Conservation (phyloP, 176 grass and related monocot genomes). For the Aechmea fasciata region DNA sequence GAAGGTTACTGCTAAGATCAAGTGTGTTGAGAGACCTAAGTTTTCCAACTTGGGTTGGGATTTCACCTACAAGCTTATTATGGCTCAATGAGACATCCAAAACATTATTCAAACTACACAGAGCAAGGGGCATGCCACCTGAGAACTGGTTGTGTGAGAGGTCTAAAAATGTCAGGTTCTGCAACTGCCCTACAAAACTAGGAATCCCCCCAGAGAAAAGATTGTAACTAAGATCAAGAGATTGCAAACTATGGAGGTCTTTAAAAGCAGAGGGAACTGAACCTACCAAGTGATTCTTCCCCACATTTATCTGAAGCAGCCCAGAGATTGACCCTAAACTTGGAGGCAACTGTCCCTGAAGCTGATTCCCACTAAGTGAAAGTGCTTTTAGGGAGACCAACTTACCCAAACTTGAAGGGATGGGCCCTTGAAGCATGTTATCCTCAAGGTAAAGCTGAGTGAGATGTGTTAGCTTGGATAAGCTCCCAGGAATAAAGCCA, state of each 20-base stretch:
- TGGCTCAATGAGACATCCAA: conserved; percentile 37
- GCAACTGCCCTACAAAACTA: conserved; percentile 41
- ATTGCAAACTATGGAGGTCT: conserved; percentile 36
- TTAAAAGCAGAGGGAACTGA: conserved; percentile 34
- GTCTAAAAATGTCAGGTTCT: conserved; percentile 44
- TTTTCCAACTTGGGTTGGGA: conserved; percentile 40
- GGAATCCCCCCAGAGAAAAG: conserved; percentile 41
- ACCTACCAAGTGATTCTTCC: conserved; percentile 42
- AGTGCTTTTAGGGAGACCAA: conserved; percentile 38
- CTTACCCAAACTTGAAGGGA: conserved; percentile 34
- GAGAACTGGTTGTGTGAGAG: conserved; percentile 68
- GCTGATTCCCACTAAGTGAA: conserved; percentile 47
- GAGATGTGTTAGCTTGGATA: conserved; percentile 47
- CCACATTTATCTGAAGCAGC: conserved; percentile 65
- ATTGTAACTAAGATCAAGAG: conserved; percentile 55
- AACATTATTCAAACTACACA: conserved; percentile 29
- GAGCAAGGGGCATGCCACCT: conserved; percentile 51
- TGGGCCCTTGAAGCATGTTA: conserved; percentile 38
- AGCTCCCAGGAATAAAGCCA: conserved; percentile 35
- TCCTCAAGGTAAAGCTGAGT: conserved; percentile 66
- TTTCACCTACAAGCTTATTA: conserved; percentile 45
- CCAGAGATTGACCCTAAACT: conserved; percentile 31
- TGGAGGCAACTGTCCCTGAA: conserved; percentile 42
- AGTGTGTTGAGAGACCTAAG: conserved; percentile 51
- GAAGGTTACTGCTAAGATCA: conserved; percentile 32